Evolutionary conservation across 2,329 filamentous ascomycete species (phyloP).

Genomic region (Ilyonectria robusta): DNA sequence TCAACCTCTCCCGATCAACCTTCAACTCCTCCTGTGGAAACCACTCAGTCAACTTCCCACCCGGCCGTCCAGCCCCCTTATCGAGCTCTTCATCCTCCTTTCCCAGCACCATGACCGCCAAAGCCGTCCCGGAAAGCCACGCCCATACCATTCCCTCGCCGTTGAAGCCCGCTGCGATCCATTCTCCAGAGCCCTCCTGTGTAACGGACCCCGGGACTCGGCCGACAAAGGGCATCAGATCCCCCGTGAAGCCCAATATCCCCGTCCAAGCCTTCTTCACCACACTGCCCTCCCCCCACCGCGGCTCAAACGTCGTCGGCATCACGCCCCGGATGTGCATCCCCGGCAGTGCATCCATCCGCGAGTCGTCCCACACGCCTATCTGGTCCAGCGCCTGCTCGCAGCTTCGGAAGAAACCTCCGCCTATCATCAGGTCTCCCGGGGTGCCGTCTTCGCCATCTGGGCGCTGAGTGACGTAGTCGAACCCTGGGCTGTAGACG

Average conservation of each 20-base stretch:
- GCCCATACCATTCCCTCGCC: conserved; percentile 69
- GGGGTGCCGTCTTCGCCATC: conserved; percentile 44
- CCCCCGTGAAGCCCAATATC: conserved; percentile 62
- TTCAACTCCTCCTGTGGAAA: conserved; percentile 55
- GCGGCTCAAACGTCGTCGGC: conserved; percentile 57
- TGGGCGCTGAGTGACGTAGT: conserved; percentile 67
- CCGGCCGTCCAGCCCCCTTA: conserved; percentile 52
- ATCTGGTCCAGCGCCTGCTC: conserved; percentile 61
- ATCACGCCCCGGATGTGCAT: conserved; percentile 60
- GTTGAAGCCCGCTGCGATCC: conserved; percentile 66
- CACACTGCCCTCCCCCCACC: conserved; percentile 51
- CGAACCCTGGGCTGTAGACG: conserved; percentile 61
- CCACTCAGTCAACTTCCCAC: conserved; percentile 56
- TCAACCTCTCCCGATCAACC: conserved; percentile 52
- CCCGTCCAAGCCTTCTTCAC: conserved; percentile 65
- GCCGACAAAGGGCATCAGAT: conserved; percentile 66
- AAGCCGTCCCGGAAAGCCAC: conserved; percentile 65
- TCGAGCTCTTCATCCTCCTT: conserved; percentile 51
- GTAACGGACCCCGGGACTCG: conserved; percentile 52
- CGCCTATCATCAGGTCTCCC: conserved; percentile 68
- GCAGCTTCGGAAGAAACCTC: conserved; percentile 62
- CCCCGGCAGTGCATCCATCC: conserved; percentile 55
- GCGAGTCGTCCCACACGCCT: conserved; percentile 62
- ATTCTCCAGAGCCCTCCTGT: conserved; percentile 56
- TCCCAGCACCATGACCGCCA: conserved; percentile 62